phyloP scores from a whole-genome alignment of 768 basidiomycete species.

The Tephrocybe sp. region DNA sequence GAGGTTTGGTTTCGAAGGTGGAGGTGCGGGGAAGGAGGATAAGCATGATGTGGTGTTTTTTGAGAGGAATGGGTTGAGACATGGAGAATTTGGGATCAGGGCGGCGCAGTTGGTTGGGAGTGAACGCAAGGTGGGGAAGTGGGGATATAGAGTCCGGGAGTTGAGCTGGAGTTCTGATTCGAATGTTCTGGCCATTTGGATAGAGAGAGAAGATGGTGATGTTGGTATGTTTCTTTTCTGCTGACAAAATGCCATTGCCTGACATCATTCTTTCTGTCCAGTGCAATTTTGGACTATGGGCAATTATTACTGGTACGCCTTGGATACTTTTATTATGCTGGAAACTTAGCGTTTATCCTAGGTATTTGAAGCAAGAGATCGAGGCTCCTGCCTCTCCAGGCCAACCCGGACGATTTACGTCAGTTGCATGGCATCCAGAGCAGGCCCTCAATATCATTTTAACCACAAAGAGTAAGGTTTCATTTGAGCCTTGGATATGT shows the following conservation, averaged over 20 bases:
- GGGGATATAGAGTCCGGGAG: conserved; percentile 75
- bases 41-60: conserved; percentile 91
- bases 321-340: background rate
- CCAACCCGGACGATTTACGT: conserved; percentile 59
- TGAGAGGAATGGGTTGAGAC: conserved; percentile 90
- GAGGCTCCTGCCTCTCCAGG: conserved; percentile 37
- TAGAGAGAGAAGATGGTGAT: conserved; percentile 68
- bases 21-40: conserved; percentile 62
- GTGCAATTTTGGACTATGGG: conserved; percentile 94
- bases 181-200: conserved; percentile 81
- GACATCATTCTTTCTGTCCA: conserved; percentile 23
- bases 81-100: conserved; percentile 81
- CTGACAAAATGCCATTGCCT: background rate
- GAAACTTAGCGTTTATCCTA: conserved; percentile 24
- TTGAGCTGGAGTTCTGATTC: conserved; percentile 90
- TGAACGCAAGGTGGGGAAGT: conserved; percentile 39
- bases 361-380: conserved; percentile 94
- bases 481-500: background rate
- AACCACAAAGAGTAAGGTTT: conserved; percentile 65
- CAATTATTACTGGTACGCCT: conserved; percentile 86
- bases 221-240: conserved; percentile 49
- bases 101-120: conserved; percentile 29
- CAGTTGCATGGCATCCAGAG: conserved; percentile 88
- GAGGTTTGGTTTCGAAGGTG: conserved; percentile 71
- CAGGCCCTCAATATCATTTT: conserved; percentile 61